Base-by-base conservation (phyloP, 2,329 filamentous ascomycete genomes). In the Juglanconis sp. region DNA sequence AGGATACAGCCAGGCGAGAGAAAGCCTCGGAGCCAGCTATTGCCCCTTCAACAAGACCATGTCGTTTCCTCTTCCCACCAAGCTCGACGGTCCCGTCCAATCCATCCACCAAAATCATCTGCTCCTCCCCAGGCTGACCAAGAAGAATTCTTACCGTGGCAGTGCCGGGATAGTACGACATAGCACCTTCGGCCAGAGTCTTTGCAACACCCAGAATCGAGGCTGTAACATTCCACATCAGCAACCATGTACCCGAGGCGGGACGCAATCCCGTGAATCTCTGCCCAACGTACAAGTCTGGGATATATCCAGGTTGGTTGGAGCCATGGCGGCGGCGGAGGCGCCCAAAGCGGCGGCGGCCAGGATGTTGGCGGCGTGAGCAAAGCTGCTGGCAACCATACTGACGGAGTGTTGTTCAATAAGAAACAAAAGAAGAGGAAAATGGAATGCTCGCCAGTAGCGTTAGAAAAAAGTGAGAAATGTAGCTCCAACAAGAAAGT, bases 91-190 rank as follows among this genome's bases (percentile, higher is more conserved):
- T 24, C 6, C 17, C 44, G 8, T 24, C 44, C 44, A 24, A n/a
- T 5, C 44, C 44, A 8, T 9, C 6, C n/a, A 4, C 5, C 40
- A 4, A n/a, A 1, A 15, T 15, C 13, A 11, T 13, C 24, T 42
- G 1, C 24, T 47, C 44, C 24, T 24, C n/a, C 24, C 6, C 44
- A 30, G 44, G 24, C n/a, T 34, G 32, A n/a, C 13, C n/a, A 1
- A 9, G 30, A 38, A 31, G 15, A 38, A 15, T 3, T 61, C 72
- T 46, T 72, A 80, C 78, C 49, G 57, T 62, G n/a, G 65, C 63
- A 35, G 64, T 87, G 53, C 87, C 87, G 1, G 77, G 80, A 72
- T 90, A 90, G 71, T 85, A 88, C 47, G 77, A 78, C 78, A 89
- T 85, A 67, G 87, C 76, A 51, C 81, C 86, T 54, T 79, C 77